Conservation (phyloP, 2,329 filamentous ascomycete genomes). For the Pestalotiopsis sp. region DNA sequence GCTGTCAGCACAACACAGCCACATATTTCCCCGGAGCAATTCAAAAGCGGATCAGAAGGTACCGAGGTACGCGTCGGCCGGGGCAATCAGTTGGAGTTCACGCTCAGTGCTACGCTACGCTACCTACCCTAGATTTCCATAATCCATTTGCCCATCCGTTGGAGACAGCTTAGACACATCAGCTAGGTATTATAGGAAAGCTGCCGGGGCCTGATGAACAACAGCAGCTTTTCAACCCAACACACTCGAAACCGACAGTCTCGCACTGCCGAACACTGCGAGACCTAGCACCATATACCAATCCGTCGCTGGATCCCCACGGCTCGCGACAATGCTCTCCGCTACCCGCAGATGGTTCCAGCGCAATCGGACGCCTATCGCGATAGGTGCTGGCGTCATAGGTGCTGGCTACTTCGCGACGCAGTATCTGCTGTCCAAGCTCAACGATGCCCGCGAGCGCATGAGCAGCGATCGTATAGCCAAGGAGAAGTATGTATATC, state of each 20-base stretch:
- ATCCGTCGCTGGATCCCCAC: not conserved
- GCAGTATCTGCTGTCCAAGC: slow-evolving; percentile 89
- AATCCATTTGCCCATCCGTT: not conserved
- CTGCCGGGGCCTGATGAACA: not conserved
- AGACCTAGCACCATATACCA: not conserved
- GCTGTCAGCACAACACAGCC: not conserved
- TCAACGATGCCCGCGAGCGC: slow-evolving; percentile 90
- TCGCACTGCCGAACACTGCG: not conserved
- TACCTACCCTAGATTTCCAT: not conserved
- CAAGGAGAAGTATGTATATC: slow-evolving; percentile 79
- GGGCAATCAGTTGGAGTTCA: not conserved
- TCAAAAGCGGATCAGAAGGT: slow-evolving; percentile 1
- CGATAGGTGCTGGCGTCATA: slow-evolving; percentile 82
- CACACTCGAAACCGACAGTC: not conserved
- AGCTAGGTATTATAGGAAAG: not conserved
- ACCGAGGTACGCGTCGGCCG: slow-evolving; percentile 6
- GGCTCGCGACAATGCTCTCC: slow-evolving; percentile 51
- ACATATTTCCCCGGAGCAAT: not conserved
- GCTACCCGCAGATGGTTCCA: slow-evolving; percentile 87
- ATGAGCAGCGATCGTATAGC: slow-evolving; percentile 96
- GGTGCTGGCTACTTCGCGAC: slow-evolving; percentile 89
- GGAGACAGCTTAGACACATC: not conserved
- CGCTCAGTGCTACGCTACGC: not conserved
- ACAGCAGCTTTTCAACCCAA: not conserved
- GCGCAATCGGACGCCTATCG: slow-evolving; percentile 87